Evolutionary conservation across 1,284 basidiomycete genomes (phyloP).

Genomic region (Malassezia arunalokei): DNA sequence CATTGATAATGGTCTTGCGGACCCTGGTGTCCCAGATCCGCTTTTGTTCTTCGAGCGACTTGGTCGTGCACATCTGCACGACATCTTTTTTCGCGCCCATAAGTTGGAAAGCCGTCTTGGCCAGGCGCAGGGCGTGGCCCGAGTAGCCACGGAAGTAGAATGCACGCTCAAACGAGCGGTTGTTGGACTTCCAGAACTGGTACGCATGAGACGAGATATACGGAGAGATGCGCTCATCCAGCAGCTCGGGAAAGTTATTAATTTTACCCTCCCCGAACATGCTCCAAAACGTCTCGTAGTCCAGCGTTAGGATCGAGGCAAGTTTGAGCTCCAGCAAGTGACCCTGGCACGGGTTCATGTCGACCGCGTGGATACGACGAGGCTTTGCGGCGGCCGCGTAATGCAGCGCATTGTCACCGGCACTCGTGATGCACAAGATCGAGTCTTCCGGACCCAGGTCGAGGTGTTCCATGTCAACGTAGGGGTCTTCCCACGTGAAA

Average conservation of each 20-base stretch:
- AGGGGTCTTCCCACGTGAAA: constrained; percentile 70
- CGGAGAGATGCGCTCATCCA: constrained; percentile 60
- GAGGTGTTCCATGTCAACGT: constrained; percentile 62
- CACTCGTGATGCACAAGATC: constrained; percentile 65
- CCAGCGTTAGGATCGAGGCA: constrained; percentile 55
- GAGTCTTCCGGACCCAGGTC: constrained; percentile 57
- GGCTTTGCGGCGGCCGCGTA: constrained; percentile 62
- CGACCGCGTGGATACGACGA: constrained; percentile 58
- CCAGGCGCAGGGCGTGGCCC: constrained; percentile 54
- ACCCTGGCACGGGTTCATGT: constrained; percentile 60
- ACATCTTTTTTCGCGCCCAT: constrained; percentile 56
- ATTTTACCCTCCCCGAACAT: constrained; percentile 63
- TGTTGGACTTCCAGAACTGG: constrained; percentile 65
- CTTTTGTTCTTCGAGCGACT: constrained; percentile 56
- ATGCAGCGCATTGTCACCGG: constrained; percentile 70
- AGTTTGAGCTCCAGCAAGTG: constrained; percentile 70
- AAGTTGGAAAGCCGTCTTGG: constrained; percentile 55
- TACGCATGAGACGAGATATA: constrained; percentile 63
- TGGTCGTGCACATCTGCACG: constrained; percentile 53
- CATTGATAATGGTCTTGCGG: constrained; percentile 59
- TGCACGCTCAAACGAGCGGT: constrained; percentile 55
- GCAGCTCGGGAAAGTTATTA: constrained; percentile 55
- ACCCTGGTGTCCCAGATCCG: constrained; percentile 57
- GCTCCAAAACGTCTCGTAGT: constrained; percentile 60
- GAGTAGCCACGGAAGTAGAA: constrained; percentile 68